Percentiles rank a stretch among this genome's conserved stretches.
Evolutionary conservation across 805 yeast species (phyloP).

Genomic region (Candida succiphila): DNA sequence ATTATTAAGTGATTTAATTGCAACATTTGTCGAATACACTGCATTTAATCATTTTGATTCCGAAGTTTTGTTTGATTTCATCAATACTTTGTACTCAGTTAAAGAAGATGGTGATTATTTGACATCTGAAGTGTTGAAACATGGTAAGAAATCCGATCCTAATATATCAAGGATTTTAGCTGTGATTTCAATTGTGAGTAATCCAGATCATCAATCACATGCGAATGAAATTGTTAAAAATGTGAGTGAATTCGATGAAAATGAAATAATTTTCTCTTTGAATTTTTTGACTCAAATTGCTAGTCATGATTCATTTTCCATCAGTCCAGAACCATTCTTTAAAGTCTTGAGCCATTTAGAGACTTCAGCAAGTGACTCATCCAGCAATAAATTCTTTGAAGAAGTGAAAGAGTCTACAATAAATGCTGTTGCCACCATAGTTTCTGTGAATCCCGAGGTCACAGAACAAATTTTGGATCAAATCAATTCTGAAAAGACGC

Average conservation of each 20-base stretch:
- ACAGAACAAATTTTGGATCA: conserved; percentile 27
- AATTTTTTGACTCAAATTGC: no score
- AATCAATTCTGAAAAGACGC: conserved; percentile 3
- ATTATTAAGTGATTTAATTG: not conserved
- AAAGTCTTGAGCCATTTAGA: conserved; percentile 2
- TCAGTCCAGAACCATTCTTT: not conserved
- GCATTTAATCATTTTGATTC: not conserved
- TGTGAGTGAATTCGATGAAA: conserved; percentile 10
- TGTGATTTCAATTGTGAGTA: conserved; percentile 13
- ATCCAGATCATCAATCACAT: conserved; percentile 9
- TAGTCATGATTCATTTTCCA: no score
- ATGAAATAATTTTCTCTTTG: no score
- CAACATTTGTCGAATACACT: not conserved
- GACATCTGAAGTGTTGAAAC: conserved; percentile 1
- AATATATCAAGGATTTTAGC: conserved; percentile 22
- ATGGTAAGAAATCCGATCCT: conserved; percentile 13
- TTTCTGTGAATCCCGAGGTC: conserved; percentile 26
- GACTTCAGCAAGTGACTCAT: not conserved
- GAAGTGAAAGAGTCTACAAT: conserved; percentile 39
- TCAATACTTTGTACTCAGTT: not conserved
- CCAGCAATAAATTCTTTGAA: conserved; percentile 7
- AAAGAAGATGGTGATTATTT: not conserved
- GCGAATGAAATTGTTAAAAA: no score
- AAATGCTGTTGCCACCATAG: conserved; percentile 40
- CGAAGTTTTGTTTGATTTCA: not conserved